phyloP scores from a whole-genome alignment of 306 rosid species.

The Ochetophila trinervis region DNA sequence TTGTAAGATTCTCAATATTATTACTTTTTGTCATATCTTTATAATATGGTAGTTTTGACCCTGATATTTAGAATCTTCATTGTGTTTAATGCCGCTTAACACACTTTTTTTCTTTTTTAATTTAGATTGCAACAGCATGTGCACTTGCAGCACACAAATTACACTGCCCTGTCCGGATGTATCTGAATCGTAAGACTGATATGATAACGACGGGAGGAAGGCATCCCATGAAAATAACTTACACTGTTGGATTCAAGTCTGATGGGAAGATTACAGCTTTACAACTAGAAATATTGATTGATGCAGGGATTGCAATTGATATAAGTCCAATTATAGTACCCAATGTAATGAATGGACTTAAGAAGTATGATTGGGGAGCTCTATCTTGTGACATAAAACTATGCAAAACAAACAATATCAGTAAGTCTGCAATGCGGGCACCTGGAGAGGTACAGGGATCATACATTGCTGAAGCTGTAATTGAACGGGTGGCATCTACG shows the following conservation, averaged over 20 bases:
- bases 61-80: no score
- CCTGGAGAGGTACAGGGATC: constrained; percentile 95
- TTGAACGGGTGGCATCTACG: constrained; percentile 76
- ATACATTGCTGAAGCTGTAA: constrained; percentile 78
- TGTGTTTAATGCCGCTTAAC: background rate
- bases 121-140: constrained; percentile 77
- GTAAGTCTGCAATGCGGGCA: constrained; percentile 92
- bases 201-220: constrained; percentile 96
- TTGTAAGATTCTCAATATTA: no score
- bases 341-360: constrained; percentile 46
- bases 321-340: constrained; percentile 56
- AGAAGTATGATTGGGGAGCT: constrained; percentile 93
- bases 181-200: constrained; percentile 79
- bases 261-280: constrained; percentile 85
- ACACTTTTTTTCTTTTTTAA: constrained; percentile 22
- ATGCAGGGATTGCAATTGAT: constrained; percentile 74
- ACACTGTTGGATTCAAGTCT: constrained; percentile 77
- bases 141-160: constrained; percentile 88
- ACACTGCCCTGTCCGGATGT: constrained; percentile 70
- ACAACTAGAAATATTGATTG: constrained; percentile 62
- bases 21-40: no score
- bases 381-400: constrained; percentile 78
- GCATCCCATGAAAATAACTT: constrained; percentile 91
- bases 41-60: no score
- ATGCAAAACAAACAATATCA: constrained; percentile 75